Evolutionary conservation across 768 basidiomycete genomes (phyloP).

Genomic region (Ramaria sp.): DNA sequence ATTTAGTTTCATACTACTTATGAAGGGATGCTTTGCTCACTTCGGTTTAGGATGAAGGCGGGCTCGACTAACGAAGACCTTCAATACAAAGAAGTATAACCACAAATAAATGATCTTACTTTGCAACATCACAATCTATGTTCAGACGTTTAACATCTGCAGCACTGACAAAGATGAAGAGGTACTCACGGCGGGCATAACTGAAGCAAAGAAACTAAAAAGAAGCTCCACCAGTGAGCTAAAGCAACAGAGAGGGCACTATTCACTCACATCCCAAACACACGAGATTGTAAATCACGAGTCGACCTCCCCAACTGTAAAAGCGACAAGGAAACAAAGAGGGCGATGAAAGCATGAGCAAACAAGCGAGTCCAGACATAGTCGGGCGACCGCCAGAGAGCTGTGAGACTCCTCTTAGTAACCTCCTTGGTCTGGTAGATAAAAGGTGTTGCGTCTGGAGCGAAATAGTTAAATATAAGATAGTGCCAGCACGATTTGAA

Average conservation of each 20-base stretch:
- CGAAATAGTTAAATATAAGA: not conserved
- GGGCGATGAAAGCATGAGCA: constrained; percentile 57
- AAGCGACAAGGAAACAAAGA: constrained; percentile 71
- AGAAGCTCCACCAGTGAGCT: not conserved
- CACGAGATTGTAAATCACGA: constrained; percentile 66
- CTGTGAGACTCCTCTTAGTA: constrained; percentile 49
- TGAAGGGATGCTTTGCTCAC: constrained; percentile 15
- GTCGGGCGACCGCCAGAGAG: constrained; percentile 76
- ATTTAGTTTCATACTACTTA: not conserved
- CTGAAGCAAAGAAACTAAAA: constrained; percentile 50
- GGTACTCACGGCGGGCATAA: constrained; percentile 40
- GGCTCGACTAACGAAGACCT: constrained; percentile 39
- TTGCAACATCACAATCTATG: constrained; percentile 57
- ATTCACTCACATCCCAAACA: constrained; percentile 58
- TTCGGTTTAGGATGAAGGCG: constrained; percentile 65
- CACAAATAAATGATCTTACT: constrained; percentile 13
- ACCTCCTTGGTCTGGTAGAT: constrained; percentile 64
- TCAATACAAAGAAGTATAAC: not conserved
- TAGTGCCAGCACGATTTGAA: not conserved
- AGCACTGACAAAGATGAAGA: not conserved
- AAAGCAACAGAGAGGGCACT: not conserved
- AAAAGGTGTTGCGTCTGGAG: constrained; percentile 63
- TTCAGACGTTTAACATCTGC: not conserved
- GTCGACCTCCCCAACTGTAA: constrained; percentile 55
- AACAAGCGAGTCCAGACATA: constrained; percentile 81